These are phyloP conservation scores for Sporothrix inflata DNA, from an alignment of 2,329 filamentous ascomycete species.

Conservation along the genomic window DNA sequence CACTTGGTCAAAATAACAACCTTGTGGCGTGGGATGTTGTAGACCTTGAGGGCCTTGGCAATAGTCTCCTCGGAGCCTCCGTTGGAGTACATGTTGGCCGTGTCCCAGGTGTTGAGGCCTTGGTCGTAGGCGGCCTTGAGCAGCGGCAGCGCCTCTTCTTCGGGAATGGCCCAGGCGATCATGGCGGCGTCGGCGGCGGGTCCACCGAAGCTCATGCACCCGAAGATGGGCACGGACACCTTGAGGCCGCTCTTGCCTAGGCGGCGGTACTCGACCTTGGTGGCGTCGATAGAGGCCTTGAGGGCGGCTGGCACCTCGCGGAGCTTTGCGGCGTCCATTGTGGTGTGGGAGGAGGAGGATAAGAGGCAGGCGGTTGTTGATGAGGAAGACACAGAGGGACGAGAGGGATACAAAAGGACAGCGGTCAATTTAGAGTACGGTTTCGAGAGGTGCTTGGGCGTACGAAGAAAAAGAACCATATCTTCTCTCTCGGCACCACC, in stretches of 20 bases:
- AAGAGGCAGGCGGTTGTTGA: not conserved
- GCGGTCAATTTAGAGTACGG: not conserved
- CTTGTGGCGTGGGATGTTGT: constrained; percentile 58
- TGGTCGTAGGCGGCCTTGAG: constrained; percentile 64
- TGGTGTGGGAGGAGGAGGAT: not conserved
- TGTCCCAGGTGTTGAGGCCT: constrained; percentile 63
- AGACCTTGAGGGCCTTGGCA: constrained; percentile 61
- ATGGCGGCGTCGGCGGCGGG: constrained; percentile 48
- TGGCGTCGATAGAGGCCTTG: constrained; percentile 16
- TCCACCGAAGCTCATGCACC: constrained; percentile 56
- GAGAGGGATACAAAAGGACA: not conserved
- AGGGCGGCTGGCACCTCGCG: constrained; percentile 19
- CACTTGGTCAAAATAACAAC: constrained; percentile 63
- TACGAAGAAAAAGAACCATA: not conserved
- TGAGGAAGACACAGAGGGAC: not conserved
- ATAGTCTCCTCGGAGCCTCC: constrained; percentile 58
- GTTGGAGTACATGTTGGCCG: constrained; percentile 60
- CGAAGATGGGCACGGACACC: constrained; percentile 58
- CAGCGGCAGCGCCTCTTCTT: constrained; percentile 52
- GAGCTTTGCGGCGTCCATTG: constrained; percentile 17
- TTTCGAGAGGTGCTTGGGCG: not conserved
- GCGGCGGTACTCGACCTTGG: constrained; percentile 29
- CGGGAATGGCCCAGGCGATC: constrained; percentile 46
- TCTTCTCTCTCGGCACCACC: not conserved
- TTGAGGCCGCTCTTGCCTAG: constrained; percentile 58